Evolutionary conservation across 495 filamentous ascomycete genomes (phyloP), one percentile per base, ranked within the genome.

Genomic region (Neurospora sp.): DNA sequence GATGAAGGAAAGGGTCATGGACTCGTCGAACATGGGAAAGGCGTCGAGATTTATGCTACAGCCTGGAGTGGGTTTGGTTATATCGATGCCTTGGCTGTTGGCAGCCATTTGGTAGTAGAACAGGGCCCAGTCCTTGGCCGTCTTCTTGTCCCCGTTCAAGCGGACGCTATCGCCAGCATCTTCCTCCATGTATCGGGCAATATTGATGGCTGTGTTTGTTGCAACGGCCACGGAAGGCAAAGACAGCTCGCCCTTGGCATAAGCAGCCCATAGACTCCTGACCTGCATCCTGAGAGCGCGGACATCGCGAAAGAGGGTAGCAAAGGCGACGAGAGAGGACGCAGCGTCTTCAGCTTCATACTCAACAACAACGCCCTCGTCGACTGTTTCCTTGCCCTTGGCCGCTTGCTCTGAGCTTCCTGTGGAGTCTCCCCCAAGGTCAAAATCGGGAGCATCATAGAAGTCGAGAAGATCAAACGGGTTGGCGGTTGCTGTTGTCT

Each of bases 181-280:
- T 38, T 71, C 70, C 70, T 71, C 70, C 41, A 71, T 71, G 27
- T 11, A 42, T 18, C 70, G 70, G 22, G 70, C 70, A 46, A 71
- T 42, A 16, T 46, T 66, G 70, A 71, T 71, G 70, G 70, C 70
- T 16, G 70, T 71, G 42, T 59, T 71, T 18, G 70, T 71, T 8
- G 70, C 70, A 46, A 71, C 18, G 70, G 70, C 70, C 18, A 71
- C 70, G 31, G 70, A 71, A 35, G 70, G 31, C 40, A 71, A 46
- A 20, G 70, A 71, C 11, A 71, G 14, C 70, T 71, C 41, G 22
- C 41, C 20, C 7, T 71, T 39, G 11, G 70, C 44, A 16, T 71
- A 71, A 22, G 31, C 42, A 22, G 46, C 38, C 70, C 70, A 71
- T n/a, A 71, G 70, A 27, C 5, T 66, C 46, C 10, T 71, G 46